Conservation (phyloP, 305 asterid genomes). For the Lippia alba region DNA sequence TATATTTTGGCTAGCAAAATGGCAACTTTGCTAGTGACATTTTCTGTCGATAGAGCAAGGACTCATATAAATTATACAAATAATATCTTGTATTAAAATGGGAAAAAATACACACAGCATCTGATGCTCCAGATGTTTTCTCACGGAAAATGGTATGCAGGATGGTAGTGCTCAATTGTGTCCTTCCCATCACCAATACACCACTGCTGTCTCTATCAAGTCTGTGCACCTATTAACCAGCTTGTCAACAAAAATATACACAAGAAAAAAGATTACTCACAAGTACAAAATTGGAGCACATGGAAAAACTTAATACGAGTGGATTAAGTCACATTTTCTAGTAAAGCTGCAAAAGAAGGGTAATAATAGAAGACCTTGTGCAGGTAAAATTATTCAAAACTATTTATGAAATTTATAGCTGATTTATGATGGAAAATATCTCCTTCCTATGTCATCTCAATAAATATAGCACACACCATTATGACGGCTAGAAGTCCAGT, state of each 20-base stretch:
- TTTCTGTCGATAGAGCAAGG: slow-evolving; percentile 1
- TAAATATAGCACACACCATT: slow-evolving; percentile 6
- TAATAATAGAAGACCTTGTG: neutral
- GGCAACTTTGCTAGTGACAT: neutral
- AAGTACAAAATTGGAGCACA: slow-evolving; percentile 14
- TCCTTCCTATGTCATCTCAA: neutral
- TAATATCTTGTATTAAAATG: neutral
- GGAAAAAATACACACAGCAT: slow-evolving; percentile 49
- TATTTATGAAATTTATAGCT: slow-evolving; percentile 6
- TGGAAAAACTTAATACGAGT: neutral
- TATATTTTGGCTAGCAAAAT: slow-evolving; percentile 6
- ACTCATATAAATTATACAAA: slow-evolving; percentile 8
- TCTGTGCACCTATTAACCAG: slow-evolving; percentile 83
- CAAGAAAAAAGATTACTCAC: slow-evolving; percentile 31
- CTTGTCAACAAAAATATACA: slow-evolving; percentile 49
- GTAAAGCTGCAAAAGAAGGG: slow-evolving; percentile 1
- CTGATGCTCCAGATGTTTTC: slow-evolving; percentile 74
- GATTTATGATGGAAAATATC: neutral
- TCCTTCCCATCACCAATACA: slow-evolving; percentile 92
- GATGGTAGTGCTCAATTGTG: slow-evolving; percentile 73
- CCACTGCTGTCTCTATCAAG: slow-evolving; percentile 98
- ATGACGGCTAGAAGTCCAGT: neutral
- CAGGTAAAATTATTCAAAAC: slow-evolving; percentile 6
- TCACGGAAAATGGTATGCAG: slow-evolving; percentile 94
- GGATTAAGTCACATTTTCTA: neutral